Conservation (phyloP, 768 basidiomycete species). For the Hericium rajendrae region DNA sequence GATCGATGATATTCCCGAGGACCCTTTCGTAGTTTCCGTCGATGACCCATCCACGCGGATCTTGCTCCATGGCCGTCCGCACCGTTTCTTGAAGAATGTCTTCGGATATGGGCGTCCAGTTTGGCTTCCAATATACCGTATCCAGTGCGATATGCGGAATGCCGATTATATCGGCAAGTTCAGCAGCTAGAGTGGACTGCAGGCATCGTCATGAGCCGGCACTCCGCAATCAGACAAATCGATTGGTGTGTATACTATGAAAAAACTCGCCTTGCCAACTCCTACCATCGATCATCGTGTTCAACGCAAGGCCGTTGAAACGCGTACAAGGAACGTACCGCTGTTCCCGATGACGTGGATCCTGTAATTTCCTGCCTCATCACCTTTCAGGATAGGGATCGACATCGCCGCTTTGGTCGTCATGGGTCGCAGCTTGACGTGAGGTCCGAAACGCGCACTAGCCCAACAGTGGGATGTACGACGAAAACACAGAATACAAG, state of each 20-base stretch:
- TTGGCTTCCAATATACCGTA: constrained; percentile 37
- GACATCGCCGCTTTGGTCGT: neutral
- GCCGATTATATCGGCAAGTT: constrained; percentile 33
- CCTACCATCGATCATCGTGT: constrained; percentile 17
- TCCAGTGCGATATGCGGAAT: constrained; percentile 42
- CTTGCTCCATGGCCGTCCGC: constrained; percentile 16
- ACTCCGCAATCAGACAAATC: neutral
- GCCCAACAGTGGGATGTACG: no score
- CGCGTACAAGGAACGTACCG: constrained; percentile 26
- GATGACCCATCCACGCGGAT: constrained; percentile 39
- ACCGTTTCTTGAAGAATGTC: neutral
- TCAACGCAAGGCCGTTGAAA: no score
- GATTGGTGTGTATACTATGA: neutral
- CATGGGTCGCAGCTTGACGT: no score
- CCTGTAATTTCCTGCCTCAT: constrained; percentile 35
- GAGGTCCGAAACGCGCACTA: no score
- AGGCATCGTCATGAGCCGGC: neutral
- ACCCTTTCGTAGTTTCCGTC: constrained; percentile 35
- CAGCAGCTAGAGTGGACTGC: constrained; percentile 39
- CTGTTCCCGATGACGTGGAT: constrained; percentile 43
- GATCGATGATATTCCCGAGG: constrained; percentile 24
- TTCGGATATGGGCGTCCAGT: constrained; percentile 25
- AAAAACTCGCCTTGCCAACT: constrained; percentile 29
- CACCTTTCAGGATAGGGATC: constrained; percentile 21
- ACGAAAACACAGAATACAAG: no score